Base-by-base conservation (phyloP, 78 protist species). In the Speleostelium caveatum region DNA sequence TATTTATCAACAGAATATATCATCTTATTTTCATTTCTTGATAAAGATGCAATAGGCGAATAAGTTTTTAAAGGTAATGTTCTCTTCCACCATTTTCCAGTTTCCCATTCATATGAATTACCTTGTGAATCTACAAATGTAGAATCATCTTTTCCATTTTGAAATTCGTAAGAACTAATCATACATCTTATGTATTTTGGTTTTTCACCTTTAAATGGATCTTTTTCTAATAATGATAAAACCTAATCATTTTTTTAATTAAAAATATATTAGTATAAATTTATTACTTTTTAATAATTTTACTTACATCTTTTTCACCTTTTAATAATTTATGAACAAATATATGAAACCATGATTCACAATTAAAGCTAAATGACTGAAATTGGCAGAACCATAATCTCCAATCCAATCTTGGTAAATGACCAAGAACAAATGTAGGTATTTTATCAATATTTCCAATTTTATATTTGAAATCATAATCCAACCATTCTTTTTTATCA, bases 351-450 rank as follows among this genome's bases (percentile, higher is more conserved):
- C 85, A 56, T 7, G 3, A 2, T 1, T 41, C 42, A n/a, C 51
- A 24, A 38, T 19, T 38, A 16, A 38, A 45, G 22, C 49, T n/a
- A 21, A 60, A 56, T 35, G 24, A 5, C 17, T 60, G 35, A 30
- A 75, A 75, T 75, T 75, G 85, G 1, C 35, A 8, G 21, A 75
- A 75, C 85, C 85, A 75, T 21, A 75, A 30, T 75, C 85, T 33
- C 87, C 87, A 79, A 19, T 79, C 87, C 38, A 79, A 42, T 56
- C 76, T 53, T 71, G 87, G 87, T 36, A 71, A 26, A 79, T 79
- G 87, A 16, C 78, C 78, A 4, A 79, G 26, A 68, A 79, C 60
- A 28, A 68, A 62, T 8, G 8, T 5, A 38, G 87, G 78, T 39
- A 22, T 32, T 21, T 35, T 39, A 62, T 79, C 24, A 19, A 79